Evolutionary conservation across 495 filamentous ascomycete species (phyloP), one percentile per base, ranked within the genome.

Genomic region (Gamarada debralockiae): DNA sequence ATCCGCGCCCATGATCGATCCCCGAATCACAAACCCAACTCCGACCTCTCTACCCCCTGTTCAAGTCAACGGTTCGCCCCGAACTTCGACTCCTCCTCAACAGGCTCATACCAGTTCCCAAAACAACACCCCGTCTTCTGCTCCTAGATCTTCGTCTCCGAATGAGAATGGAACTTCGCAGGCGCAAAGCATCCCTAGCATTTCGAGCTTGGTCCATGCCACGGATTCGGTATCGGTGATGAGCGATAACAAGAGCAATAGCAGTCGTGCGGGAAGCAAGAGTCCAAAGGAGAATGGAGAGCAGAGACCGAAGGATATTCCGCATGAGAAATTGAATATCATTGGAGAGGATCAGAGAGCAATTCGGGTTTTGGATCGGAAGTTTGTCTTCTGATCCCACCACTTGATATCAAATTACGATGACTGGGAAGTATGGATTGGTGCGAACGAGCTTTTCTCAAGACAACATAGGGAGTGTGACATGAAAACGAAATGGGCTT

Each of bases 341-440:
- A 67, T 69, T 33, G 76, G 77, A 7, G 85, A 89, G 60, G 86
- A 89, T 55, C 76, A 77, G 58, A 68, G 83, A 45, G 83, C 83
- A 0, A 69, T 90, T 37, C 75, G 79, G 49, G 79, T 84, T 45
- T 68, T 91, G 43, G 81, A 91, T 63, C 70, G 70, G 50, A 73
- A 73, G 41, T 73, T 74, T 42, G 68, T 52, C 52, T 48, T 59
- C 23, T 67, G 39, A 63, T 36, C 33, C n/a, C n/a, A n/a, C n/a
- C n/a, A n/a, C n/a, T n/a, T n/a, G n/a, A n/a, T n/a, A n/a, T n/a
- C n/a, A n/a, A n/a, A n/a, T n/a, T n/a, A n/a, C n/a, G n/a, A n/a
- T n/a, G n/a, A n/a, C n/a, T n/a, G n/a, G n/a, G n/a, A n/a, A n/a
- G n/a, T n/a, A n/a, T n/a, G n/a, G n/a, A n/a, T n/a, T n/a, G n/a